Percentiles rank a stretch among this genome's conserved stretches.
These are phyloP conservation scores for Yamadazyma jaroonii DNA, from an alignment of 1,139 yeast genomes.

Conservation along the genomic window DNA sequence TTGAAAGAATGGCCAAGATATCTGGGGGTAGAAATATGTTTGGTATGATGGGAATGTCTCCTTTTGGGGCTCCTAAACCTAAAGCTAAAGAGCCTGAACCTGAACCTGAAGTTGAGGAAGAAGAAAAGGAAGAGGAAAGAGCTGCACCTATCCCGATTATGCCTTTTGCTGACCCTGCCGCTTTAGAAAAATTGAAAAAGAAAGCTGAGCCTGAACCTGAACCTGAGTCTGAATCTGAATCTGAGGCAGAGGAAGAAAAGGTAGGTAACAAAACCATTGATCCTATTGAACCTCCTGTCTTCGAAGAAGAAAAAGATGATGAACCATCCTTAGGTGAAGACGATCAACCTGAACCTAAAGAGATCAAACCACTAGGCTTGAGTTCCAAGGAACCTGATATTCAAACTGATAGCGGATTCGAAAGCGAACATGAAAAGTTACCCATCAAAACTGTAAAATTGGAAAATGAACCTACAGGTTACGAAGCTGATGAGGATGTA, in stretches of 20 bases:
- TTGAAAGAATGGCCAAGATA: slow-evolving; percentile 94
- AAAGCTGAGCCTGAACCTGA: background rate
- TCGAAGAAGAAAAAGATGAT: slow-evolving; percentile 7
- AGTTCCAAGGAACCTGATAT: slow-evolving; percentile 16
- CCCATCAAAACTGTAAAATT: slow-evolving; percentile 8
- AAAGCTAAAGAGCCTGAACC: slow-evolving; percentile 14
- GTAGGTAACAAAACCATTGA: slow-evolving; percentile 1
- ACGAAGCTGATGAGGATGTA: slow-evolving; percentile 45
- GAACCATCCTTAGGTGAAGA: slow-evolving; percentile 16
- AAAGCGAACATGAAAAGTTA: slow-evolving; percentile 1
- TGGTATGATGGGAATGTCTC: slow-evolving; percentile 72
- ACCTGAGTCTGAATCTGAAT: background rate
- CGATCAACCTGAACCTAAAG: slow-evolving; percentile 10
- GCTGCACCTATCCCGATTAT: slow-evolving; percentile 43
- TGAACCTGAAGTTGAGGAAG: slow-evolving; percentile 12
- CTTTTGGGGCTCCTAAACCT: slow-evolving; percentile 26
- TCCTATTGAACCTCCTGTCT: slow-evolving; percentile 2
- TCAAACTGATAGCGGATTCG: slow-evolving; percentile 14
- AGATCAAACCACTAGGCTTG: background rate
- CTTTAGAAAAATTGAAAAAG: slow-evolving; percentile 7
- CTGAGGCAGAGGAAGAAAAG: background rate
- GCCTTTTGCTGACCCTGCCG: slow-evolving; percentile 16
- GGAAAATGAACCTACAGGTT: slow-evolving; percentile 38
- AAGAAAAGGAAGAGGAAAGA: slow-evolving; percentile 9
- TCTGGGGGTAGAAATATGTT: slow-evolving; percentile 91